A percentile compares a stretch with the other conserved stretches of the same genome.
Conservation (phyloP, 306 rosid species). For the Abrus precatorius region DNA sequence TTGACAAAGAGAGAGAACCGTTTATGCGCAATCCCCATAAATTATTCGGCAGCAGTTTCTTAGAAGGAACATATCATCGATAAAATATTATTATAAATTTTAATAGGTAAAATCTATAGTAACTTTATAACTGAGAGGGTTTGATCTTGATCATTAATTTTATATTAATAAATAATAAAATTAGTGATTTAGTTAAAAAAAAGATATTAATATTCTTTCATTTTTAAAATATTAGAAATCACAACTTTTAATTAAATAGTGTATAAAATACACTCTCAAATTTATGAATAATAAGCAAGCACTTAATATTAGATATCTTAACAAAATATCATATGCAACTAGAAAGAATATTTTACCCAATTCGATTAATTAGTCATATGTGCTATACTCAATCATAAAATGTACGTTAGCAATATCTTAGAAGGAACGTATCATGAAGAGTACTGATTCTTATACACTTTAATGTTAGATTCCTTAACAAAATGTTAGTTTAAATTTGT, state of each 20-base stretch:
- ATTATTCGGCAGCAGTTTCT: neutral
- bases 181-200: too few relatives aligned
- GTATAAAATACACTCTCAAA: too few relatives aligned
- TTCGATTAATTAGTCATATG: too few relatives aligned
- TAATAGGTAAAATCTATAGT: neutral
- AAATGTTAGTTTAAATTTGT: neutral
- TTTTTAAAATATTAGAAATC: too few relatives aligned
- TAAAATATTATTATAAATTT: neutral
- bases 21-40: neutral
- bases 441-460: neutral
- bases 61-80: neutral
- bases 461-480: neutral
- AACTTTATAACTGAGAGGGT: too few relatives aligned
- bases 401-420: neutral
- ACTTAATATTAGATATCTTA: neutral
- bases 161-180: too few relatives aligned
- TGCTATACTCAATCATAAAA: neutral
- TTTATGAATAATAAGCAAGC: too few relatives aligned
- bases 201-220: too few relatives aligned
- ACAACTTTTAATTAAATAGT: too few relatives aligned
- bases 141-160: too few relatives aligned
- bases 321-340: neutral
- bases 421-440: neutral
- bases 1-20: neutral
- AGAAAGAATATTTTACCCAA: too few relatives aligned